Conservation (phyloP, 2,329 filamentous ascomycete genomes). For the Diaporthe destruens region DNA sequence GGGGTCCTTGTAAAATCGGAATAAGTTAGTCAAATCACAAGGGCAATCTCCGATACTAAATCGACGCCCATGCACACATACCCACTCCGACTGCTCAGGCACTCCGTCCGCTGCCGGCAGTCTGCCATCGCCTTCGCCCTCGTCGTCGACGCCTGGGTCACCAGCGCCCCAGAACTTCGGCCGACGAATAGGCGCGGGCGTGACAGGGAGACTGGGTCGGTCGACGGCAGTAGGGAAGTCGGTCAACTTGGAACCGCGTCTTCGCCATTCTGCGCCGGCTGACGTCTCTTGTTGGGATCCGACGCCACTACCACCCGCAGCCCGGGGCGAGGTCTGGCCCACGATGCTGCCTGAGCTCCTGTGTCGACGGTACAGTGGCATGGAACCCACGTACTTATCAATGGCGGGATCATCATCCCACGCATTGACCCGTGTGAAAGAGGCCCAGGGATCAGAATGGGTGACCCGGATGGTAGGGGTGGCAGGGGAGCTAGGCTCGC, state of each 20-base stretch:
- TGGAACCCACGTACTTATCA: slow-evolving; percentile 83
- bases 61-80: slow-evolving; percentile 76
- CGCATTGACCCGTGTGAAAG: slow-evolving; percentile 83
- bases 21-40: slow-evolving; percentile 68
- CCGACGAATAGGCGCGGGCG: slow-evolving; percentile 82
- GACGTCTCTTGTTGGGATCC: slow-evolving; percentile 38
- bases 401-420: slow-evolving; percentile 96
- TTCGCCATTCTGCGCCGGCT: slow-evolving; percentile 44
- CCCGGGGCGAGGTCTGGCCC: slow-evolving; percentile 45
- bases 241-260: slow-evolving; percentile 75
- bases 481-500: slow-evolving; percentile 60
- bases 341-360: slow-evolving; percentile 50
- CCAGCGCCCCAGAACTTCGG: slow-evolving; percentile 74
- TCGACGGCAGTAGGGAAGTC: slow-evolving; percentile 89
- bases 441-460: slow-evolving; percentile 75
- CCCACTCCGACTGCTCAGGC: slow-evolving; percentile 90
- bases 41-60: slow-evolving; percentile 66
- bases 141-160: slow-evolving; percentile 56
- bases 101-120: slow-evolving; percentile 86
- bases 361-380: slow-evolving; percentile 71
- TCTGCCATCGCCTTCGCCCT: slow-evolving; percentile 66
- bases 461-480: slow-evolving; percentile 62
- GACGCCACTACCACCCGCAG: slow-evolving; percentile 41
- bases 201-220: slow-evolving; percentile 89
- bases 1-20: slow-evolving; percentile 73